Evolutionary conservation across 805 yeast species (phyloP), one percentile per base, ranked within the genome.

Genomic region (Wickerhamomyces silvicola): DNA sequence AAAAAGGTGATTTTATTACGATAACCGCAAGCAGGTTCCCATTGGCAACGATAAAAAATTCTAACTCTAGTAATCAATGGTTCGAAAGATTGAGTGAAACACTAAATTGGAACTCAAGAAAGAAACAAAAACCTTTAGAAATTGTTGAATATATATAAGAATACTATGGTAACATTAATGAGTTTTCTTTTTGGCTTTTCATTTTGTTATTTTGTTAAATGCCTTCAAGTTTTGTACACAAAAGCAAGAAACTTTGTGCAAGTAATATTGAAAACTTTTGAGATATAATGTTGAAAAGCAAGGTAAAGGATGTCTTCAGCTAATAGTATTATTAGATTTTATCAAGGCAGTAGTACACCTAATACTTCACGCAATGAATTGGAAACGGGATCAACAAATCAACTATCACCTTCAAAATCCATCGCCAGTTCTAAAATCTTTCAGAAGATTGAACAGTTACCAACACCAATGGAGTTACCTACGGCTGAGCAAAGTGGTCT

Each of bases 41-140:
- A 13, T 37, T 56, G 7, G 52, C 60, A 2, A 45, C 54, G 18
- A 46, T 57, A 15, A 50, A 44, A 27, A 46, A 51, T 21, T 32
- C 38, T 7, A 28, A 30, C 14, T 41, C 46, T 2, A 47, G 43
- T 20, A 44, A 46, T 21, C 52, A 45, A 3, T 57, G 62, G 62
- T 57, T 57, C 33, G 52, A 52, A 27, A 40, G 62, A 33, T 27
- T 57, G 14, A 52, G 60, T 23, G 54, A 57, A 7, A 56, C 60
- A 2, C 33, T 57, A 20, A 53, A 57, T 29, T 57, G 62, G 62
- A 57, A 57, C 31, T 61, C 56, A 28, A 38, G 62, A 33, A 52
- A 53, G 30, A 38, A 40, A 17, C 62, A 57, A 30, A 57, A 54
- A 22, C 58, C 59, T 1, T 36, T 44, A 12, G 28, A 31, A 9